Evolutionary conservation across 805 yeast species (phyloP), one percentile per base, ranked within the genome.

Genomic region (Yarrowia osloensis): DNA sequence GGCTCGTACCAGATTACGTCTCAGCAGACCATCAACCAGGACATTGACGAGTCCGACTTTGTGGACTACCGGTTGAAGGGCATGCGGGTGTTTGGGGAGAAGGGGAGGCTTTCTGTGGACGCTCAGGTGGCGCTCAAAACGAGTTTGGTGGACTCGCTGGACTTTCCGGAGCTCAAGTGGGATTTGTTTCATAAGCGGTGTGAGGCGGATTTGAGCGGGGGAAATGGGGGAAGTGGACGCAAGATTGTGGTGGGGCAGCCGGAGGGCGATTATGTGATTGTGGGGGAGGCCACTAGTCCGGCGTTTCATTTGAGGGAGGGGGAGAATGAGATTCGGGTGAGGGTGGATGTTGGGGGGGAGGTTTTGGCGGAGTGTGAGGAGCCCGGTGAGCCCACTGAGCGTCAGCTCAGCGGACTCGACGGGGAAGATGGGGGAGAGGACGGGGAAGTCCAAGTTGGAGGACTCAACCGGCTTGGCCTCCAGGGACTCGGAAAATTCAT

Each of bases 231-330:
- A 4, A n/a, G n/a, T n/a, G n/a, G n/a, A n/a, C n/a, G n/a, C n/a
- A 55, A 37, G 28, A 55, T 55, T 28, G 19, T 55, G 2, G 63
- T 55, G 19, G 63, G 63, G 9, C 63, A 55, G 49, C 63, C 63
- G 1, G 37, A 55, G 13, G 63, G 63, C 3, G 63, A 55, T 3
- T 40, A 55, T 13, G 49, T 55, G 6, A 28, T 55, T n/a, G 63
- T 55, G 6, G 63, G 63, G 1, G 22, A 28, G 11, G 63, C 63
- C 37, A 54, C 62, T 7, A 19, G 39, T 19, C 63, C 47, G 3
- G 47, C 63, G 2, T 55, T 55, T 15, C 46, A 40, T 15, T 19
- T 55, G 26, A 9, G 8, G 6, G 28, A 55, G 19, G 63, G 63
- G 1, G 63, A 55, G n/a, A 55, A 55, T 29, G 63, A 55, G 8